Evolutionary conservation across 495 filamentous ascomycete genomes (phyloP), one percentile per base, ranked within the genome.

Genomic region (Oidiodendron maius): DNA sequence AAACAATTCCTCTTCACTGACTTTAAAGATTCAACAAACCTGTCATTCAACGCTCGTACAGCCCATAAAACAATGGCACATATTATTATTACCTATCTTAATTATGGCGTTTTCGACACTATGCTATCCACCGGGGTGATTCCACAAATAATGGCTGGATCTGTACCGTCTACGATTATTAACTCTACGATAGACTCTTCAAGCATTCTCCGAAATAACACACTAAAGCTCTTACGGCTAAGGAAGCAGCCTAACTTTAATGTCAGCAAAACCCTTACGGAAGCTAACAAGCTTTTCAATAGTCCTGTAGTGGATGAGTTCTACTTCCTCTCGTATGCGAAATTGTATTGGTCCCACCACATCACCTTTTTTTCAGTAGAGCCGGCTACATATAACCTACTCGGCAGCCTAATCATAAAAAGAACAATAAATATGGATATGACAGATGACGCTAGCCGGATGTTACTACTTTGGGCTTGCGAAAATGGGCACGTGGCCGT

Each of bases 31-130:
- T 44, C 46, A 43, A 45, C n/a, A 11, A 40, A 53, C 26, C 49
- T 48, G 38, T 16, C 20, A 16, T 60, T 66, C 46, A 58, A 45
- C 30, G 28, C 56, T 1, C 52, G 55, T 18, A 44, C 16, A 16
- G 61, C 62, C 51, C 49, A 64, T 18, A 53, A 25, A 24, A 54
- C 20, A 8, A 66, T 72, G 59, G 60, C 55, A 44, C 53, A 58
- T 36, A 60, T 64, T 39, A 61, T 68, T 40, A 41, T 67, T 44
- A 72, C 69, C 18, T 72, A 72, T 44, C 57, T 72, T 38, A 65
- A 56, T 43, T 72, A 70, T 45, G 60, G 55, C 37, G 50, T 78
- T 49, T 66, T 66, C 43, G 60, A 53, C 39, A 65, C 62, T 37
- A 57, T 61, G 44, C 25, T 68, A 25, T 64, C 61, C 18, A 60